Evolutionary conservation across 2,329 filamentous ascomycete species (phyloP).

Genomic region (Tolypocladium sp.): DNA sequence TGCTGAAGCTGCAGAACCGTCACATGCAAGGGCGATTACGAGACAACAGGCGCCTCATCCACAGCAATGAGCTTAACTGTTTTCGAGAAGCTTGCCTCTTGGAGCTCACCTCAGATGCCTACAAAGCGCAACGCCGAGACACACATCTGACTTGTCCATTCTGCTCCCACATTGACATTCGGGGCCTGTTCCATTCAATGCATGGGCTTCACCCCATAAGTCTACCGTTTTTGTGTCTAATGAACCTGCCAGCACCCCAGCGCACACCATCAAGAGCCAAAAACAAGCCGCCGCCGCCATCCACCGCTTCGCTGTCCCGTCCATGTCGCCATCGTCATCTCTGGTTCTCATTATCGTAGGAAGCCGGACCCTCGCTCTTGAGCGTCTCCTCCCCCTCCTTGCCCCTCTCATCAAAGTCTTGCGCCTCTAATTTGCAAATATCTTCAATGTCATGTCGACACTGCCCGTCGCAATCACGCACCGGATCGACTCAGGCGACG

Average conservation of each 20-base stretch:
- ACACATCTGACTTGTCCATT: background rate
- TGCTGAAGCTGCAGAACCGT: background rate
- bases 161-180: background rate
- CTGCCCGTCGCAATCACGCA: slow-evolving; percentile 84
- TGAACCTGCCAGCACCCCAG: background rate
- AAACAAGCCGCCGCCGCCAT: background rate
- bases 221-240: background rate
- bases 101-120: too few species aligned
- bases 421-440: slow-evolving; percentile 53
- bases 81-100: background rate
- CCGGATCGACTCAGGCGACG: slow-evolving; percentile 54
- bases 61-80: too few species aligned
- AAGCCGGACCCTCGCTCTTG: background rate
- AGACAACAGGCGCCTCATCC: background rate
- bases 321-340: background rate
- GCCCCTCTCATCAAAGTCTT: background rate
- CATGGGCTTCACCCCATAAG: background rate
- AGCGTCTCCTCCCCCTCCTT: background rate
- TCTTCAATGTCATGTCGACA: slow-evolving; percentile 69
- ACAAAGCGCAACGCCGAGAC: background rate
- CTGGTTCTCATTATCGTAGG: background rate
- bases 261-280: background rate
- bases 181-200: background rate
- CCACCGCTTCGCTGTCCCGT: background rate
- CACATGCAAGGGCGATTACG: background rate